phyloP scores from a whole-genome alignment of 352 stramenopile genomes.

The Phytophthora boehmeriae region DNA sequence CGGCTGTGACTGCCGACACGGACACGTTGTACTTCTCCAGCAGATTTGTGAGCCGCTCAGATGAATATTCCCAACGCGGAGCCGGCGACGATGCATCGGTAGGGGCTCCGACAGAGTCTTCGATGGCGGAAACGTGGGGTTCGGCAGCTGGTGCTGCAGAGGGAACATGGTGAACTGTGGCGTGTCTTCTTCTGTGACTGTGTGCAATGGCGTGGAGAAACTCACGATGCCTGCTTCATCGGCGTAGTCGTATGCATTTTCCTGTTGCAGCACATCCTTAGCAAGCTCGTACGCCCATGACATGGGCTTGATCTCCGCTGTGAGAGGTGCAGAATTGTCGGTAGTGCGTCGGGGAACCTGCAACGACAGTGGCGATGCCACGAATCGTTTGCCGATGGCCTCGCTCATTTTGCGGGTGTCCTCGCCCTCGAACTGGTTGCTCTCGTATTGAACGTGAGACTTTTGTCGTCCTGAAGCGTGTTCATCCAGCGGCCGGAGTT shows the following conservation, averaged over 20 bases:
- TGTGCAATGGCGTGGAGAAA: constrained; percentile 15
- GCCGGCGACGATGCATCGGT: constrained; percentile 3
- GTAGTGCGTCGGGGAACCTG: background rate
- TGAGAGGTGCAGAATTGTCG: constrained; percentile 37
- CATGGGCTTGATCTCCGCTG: constrained; percentile 65
- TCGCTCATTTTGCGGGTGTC: constrained; percentile 1
- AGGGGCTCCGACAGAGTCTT: constrained; percentile 7
- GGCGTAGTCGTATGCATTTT: constrained; percentile 9
- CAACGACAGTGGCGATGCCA: constrained; percentile 7
- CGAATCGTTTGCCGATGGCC: background rate
- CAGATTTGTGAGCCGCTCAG: constrained; percentile 58
- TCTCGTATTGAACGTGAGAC: constrained; percentile 9
- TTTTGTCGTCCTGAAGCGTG: constrained; percentile 4
- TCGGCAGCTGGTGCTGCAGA: constrained; percentile 32
- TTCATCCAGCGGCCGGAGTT: constrained; percentile 31
- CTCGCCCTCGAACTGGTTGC: constrained; percentile 37
- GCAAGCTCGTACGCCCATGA: constrained; percentile 59
- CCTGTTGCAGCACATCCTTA: constrained; percentile 38
- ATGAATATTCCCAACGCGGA: constrained; percentile 56
- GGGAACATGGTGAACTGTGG: constrained; percentile 26
- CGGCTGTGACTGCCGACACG: constrained; percentile 26
- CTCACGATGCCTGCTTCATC: constrained; percentile 7
- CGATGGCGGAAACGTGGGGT: constrained; percentile 16
- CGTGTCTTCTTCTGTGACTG: constrained; percentile 28
- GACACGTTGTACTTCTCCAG: constrained; percentile 77